phyloP scores from a whole-genome alignment of 2,329 filamentous ascomycete species.

The Fonsecaea erecta region DNA sequence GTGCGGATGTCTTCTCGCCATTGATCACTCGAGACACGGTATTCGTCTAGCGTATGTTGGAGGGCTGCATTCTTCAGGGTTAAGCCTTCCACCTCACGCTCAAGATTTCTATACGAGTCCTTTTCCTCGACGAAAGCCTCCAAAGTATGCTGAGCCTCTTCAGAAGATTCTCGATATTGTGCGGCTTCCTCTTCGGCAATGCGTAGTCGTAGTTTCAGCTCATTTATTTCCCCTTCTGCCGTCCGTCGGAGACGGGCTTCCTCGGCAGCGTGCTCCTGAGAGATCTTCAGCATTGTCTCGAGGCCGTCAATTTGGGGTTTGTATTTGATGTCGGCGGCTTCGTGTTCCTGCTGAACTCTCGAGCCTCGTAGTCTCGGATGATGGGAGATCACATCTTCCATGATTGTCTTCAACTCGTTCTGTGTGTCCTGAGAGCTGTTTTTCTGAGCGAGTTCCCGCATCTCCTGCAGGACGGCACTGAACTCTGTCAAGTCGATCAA shows the following conservation, averaged over 20 bases:
- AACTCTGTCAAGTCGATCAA: constrained; percentile 46
- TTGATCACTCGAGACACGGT: constrained; percentile 49
- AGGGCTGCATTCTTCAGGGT: constrained; percentile 65
- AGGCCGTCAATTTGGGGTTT: constrained; percentile 67
- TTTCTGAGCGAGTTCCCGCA: constrained; percentile 38
- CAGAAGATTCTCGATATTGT: constrained; percentile 53
- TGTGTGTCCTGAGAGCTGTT: constrained; percentile 33
- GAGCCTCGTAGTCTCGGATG: constrained; percentile 60
- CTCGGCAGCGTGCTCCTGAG: constrained; percentile 67
- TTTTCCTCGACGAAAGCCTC: constrained; percentile 70
- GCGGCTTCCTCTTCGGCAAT: constrained; percentile 64
- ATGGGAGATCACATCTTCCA: constrained; percentile 66
- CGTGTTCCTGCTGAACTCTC: constrained; percentile 56
- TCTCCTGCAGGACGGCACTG: constrained; percentile 45
- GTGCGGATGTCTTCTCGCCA: constrained; percentile 41
- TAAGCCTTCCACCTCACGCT: constrained; percentile 58
- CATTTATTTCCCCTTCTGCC: constrained; percentile 73
- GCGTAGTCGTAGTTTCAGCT: constrained; percentile 71
- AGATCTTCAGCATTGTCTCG: constrained; percentile 68
- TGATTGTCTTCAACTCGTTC: constrained; percentile 64
- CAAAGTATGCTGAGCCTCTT: constrained; percentile 70
- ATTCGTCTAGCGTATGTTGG: constrained; percentile 66
- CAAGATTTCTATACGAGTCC: constrained; percentile 64
- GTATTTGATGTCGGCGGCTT: constrained; percentile 56
- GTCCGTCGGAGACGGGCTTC: constrained; percentile 67